Base-by-base conservation (phyloP, 176 grass and related monocot genomes). In the Bothriochloa decipiens region DNA sequence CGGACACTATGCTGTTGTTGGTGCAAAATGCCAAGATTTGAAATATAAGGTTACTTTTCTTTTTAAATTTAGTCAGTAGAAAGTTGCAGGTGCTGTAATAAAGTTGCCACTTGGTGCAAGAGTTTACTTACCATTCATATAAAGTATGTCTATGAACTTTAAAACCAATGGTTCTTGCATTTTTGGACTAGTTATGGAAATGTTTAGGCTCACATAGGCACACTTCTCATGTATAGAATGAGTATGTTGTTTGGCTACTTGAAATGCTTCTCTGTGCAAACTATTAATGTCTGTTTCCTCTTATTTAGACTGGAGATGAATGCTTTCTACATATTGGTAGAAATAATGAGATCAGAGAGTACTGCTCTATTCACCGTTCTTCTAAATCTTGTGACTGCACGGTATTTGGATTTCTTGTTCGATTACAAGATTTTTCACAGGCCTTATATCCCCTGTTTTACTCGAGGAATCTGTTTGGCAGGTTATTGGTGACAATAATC, bases 401-500 rank as follows among this genome's bases (percentile, higher is more conserved):
- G 85, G 93, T 95, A 98, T 87, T 78, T 32, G 18, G 26, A 80
- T 85, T 49, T 68, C 70, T 82, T 80, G 58, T 69, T 61, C 5
- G 11, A 82, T 94, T 61, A 85, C 22, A 66, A 72, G 12, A 57
- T 83, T 78, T 85, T 86, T 64, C 2, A 0, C 5, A 3, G 65
- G n/a, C 33, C 33, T 73, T 55, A 66, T 52, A 65, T 60, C 20
- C 11, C 17, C 13, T 47, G 18, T 57, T 65, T 84, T 78, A 86
- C 66, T 73, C 25, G 29, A 39, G 23, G 17, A 17, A 62, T 88
- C 35, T 86, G 17, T 90, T 65, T 23, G 58, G 65, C 91, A 92
- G 96, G 87, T 93, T 95, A 93, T 98, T 85, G 91, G 89, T 83
- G 81, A 98, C 52, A 91, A 87, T 72, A 98, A 98, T 83, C 81